Evolutionary conservation across 495 filamentous ascomycete species (phyloP).

Genomic region (Alectoria sarmentosa): DNA sequence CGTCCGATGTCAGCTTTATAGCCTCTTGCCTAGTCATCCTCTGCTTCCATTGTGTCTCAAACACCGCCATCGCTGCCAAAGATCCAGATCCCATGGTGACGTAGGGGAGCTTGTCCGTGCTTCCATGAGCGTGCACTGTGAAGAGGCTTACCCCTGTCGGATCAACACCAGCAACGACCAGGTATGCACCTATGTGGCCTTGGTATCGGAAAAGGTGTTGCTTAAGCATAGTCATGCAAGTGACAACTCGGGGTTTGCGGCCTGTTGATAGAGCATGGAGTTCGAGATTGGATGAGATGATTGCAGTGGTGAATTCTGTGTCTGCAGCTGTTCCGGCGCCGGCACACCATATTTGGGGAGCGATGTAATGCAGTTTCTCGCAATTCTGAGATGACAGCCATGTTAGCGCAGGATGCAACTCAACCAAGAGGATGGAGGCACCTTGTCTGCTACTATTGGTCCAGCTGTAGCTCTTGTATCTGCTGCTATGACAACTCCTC

Average conservation of each 20-base stretch:
- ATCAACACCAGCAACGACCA: slow-evolving; percentile 96
- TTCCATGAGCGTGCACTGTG: slow-evolving; percentile 98
- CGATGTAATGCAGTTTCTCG: slow-evolving; percentile 98
- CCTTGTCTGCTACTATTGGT: slow-evolving; percentile 98
- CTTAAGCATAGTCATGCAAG: slow-evolving; percentile 99
- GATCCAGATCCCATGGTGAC: slow-evolving; percentile 98
- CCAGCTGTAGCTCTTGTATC: slow-evolving; percentile 97
- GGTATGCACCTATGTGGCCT: slow-evolving; percentile 95
- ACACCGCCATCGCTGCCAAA: slow-evolving; percentile 95
- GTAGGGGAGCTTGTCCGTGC: slow-evolving; percentile 97
- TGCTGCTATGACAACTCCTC: slow-evolving; percentile 94
- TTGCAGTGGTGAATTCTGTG: slow-evolving; percentile 97
- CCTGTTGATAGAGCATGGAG: slow-evolving; percentile 92
- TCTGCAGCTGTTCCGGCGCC: slow-evolving; percentile 97
- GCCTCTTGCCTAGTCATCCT: slow-evolving; percentile 73
- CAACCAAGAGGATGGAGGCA: slow-evolving; percentile 27
- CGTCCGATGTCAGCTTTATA: slow-evolving; percentile 72
- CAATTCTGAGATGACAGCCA: slow-evolving; percentile 61
- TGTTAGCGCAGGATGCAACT: slow-evolving; percentile 5
- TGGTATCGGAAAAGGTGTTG: slow-evolving; percentile 98
- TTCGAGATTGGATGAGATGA: slow-evolving; percentile 98
- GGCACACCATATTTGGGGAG: slow-evolving; percentile 99
- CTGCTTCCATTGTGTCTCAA: slow-evolving; percentile 92
- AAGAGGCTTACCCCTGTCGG: slow-evolving; percentile 94
- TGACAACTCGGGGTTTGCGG: slow-evolving; percentile 93